Base-by-base conservation (phyloP, 176 grass and related monocot species). In the Carex myosuroides region DNA sequence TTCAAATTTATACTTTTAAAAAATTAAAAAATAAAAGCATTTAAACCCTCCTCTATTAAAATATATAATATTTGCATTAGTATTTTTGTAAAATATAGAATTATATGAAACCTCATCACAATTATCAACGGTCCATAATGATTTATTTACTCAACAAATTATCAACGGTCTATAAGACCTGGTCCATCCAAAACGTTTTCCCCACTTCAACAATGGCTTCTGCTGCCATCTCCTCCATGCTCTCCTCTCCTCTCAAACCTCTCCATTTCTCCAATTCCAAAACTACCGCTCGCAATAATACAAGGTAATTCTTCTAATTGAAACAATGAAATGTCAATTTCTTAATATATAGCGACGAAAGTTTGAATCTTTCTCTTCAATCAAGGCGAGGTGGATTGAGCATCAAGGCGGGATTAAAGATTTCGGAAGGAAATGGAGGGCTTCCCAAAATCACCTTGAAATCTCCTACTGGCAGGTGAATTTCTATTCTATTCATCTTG, bases 391-490 rank as follows among this genome's bases (percentile, higher is more conserved):
- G 75, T 39, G 69, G 88, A 30, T 86, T 93, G 50, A 86, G 84
- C 8, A 77, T 88, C 77, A 85, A 86, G 80, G 89, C 91, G 29
- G 91, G 85, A 73, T 83, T 85, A 44, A 70, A 87, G 35, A 65
- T 98, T 33, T 91, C 92, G 8, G 86, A 95, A 85, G 95, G 92
- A 69, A 93, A 93, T 83, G 92, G 95, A 0, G 95, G 91, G 70
- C 89, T 98, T 3, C 86, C 80, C 0, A 98, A 92, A 85, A 83
- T 98, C 80, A 72, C 81, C 67, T 90, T 98, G 84, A 93, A 89
- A 57, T 93, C 95, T 32, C 80, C 89, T 29, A 55, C 84, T 39
- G 95, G 95, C 66, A 98, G 95, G 95, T 98, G 59, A 84, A 55
- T 83, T 62, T 20, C 20, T 39, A n/a, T 57, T 26, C 37, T 79